Conservation (phyloP, 2,329 filamentous ascomycete species). For the Paracoccidioides lutzii region DNA sequence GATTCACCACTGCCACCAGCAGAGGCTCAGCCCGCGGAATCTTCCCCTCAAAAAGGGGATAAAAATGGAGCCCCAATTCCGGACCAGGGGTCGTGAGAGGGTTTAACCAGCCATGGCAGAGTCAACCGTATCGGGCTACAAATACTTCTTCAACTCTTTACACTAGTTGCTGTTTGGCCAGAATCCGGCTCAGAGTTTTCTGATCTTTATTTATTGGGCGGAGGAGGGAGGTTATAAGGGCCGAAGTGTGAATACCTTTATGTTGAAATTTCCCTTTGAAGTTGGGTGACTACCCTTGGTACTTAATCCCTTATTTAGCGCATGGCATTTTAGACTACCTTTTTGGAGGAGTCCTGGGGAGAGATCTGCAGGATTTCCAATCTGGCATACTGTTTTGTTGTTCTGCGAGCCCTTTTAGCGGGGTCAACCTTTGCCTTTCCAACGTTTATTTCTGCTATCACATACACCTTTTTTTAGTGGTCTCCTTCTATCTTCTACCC, state of each 20-base stretch:
- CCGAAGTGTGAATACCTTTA: no score
- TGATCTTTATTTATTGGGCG: not conserved
- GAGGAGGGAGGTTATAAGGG: no score
- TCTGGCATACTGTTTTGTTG: no score
- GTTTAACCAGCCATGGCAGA: not conserved
- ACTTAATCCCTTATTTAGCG: not conserved
- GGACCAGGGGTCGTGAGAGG: not conserved
- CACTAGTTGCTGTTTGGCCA: not conserved
- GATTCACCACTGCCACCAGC: not conserved
- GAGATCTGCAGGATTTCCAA: no score
- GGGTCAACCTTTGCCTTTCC: not conserved
- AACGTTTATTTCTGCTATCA: not conserved
- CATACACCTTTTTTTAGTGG: not conserved
- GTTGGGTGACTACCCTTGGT: not conserved
- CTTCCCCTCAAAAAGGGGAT: not conserved
- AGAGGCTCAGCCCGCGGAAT: not conserved
- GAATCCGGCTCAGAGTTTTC: not conserved
- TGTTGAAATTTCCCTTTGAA: no score
- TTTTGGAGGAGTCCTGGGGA: not conserved
- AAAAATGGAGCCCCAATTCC: conserved; percentile 1
- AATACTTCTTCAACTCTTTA: not conserved
- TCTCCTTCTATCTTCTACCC: not conserved
- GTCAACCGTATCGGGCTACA: not conserved
- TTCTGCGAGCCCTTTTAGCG: no score
- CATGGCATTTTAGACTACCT: not conserved